Evolutionary conservation across 2,329 filamentous ascomycete genomes (phyloP).

Genomic region (Hirsutella minnesotensis): DNA sequence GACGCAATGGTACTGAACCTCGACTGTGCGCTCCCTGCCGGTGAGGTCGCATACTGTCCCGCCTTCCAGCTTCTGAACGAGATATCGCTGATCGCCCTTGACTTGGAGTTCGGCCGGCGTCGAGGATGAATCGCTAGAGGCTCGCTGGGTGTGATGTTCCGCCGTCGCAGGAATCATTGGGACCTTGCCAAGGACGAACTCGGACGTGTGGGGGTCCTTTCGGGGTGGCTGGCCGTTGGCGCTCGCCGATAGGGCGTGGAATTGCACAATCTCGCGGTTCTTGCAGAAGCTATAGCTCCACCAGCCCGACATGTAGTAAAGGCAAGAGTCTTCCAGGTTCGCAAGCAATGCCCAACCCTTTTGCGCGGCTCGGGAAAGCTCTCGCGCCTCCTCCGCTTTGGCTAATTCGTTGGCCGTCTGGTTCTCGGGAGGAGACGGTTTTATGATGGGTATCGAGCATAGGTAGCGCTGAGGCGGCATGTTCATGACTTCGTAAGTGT

Average conservation of each 20-base stretch:
- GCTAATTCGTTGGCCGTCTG: conserved; percentile 56
- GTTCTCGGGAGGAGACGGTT: conserved; percentile 42
- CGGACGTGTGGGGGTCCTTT: conserved; percentile 63
- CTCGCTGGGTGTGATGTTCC: conserved; percentile 8
- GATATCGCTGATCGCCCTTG: conserved; percentile 73
- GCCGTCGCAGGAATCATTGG: conserved; percentile 20
- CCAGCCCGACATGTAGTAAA: conserved; percentile 78
- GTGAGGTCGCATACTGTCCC: conserved; percentile 84
- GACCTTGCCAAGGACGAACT: conserved; percentile 62
- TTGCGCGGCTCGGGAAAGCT: conserved; percentile 63
- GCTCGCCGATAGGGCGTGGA: conserved; percentile 64
- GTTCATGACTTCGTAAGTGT: conserved; percentile 60
- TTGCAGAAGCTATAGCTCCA: conserved; percentile 97
- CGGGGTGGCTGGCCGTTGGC: conserved; percentile 61
- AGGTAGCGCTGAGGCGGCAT: conserved; percentile 61
- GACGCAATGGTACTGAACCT: conserved; percentile 72
- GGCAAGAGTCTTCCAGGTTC: conserved; percentile 69
- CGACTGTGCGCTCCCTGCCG: conserved; percentile 66
- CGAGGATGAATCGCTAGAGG: conserved; percentile 12
- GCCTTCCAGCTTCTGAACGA: conserved; percentile 69
- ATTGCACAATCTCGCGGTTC: conserved; percentile 76
- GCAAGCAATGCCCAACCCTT: conserved; percentile 71
- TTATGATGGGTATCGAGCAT: conserved; percentile 70
- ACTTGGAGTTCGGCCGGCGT: conserved; percentile 57
- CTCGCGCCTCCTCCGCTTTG: conserved; percentile 65